Evolutionary conservation across 768 basidiomycete species (phyloP).

Genomic region (Melanogaster broomeanus): DNA sequence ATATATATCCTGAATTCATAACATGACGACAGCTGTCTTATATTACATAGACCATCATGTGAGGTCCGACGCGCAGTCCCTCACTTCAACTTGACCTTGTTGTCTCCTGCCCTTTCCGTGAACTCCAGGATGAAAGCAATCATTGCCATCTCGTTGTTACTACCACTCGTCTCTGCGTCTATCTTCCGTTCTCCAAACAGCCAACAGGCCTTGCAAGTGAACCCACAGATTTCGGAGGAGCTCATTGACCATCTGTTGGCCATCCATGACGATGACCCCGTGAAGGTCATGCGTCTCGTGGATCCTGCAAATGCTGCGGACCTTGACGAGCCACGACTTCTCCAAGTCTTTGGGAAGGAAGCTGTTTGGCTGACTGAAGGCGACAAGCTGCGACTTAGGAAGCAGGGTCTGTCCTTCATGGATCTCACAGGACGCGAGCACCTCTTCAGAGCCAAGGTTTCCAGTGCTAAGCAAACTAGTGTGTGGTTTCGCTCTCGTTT

Average conservation of each 20-base stretch:
- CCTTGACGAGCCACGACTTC: slow-evolving; percentile 18
- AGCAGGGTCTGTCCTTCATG: slow-evolving; percentile 11
- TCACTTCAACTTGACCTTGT: too few relatives aligned
- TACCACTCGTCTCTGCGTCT: slow-evolving; percentile 2
- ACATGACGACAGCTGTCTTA: too few relatives aligned
- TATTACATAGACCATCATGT: too few relatives aligned
- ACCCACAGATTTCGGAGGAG: not conserved
- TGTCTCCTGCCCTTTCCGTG: too few relatives aligned
- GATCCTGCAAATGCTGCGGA: slow-evolving; percentile 10
- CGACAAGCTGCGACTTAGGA: slow-evolving; percentile 15
- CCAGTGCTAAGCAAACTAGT: slow-evolving; percentile 2
- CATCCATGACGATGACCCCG: slow-evolving; percentile 12
- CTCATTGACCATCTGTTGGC: slow-evolving; percentile 9
- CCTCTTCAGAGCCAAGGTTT: too few relatives aligned
- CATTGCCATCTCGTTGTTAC: too few relatives aligned
- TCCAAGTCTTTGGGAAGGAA: slow-evolving; percentile 13
- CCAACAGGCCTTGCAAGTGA: slow-evolving; percentile 1
- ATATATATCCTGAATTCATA: too few relatives aligned
- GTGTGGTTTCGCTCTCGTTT: not conserved
- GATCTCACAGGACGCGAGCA: too few relatives aligned
- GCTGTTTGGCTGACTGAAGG: slow-evolving; percentile 19
- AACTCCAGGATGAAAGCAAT: too few relatives aligned
- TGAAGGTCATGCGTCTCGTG: slow-evolving; percentile 15
- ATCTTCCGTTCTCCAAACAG: not conserved
- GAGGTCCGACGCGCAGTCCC: too few relatives aligned